phyloP scores from a whole-genome alignment of 2,329 filamentous ascomycete genomes.

The Aschersonia sp. region DNA sequence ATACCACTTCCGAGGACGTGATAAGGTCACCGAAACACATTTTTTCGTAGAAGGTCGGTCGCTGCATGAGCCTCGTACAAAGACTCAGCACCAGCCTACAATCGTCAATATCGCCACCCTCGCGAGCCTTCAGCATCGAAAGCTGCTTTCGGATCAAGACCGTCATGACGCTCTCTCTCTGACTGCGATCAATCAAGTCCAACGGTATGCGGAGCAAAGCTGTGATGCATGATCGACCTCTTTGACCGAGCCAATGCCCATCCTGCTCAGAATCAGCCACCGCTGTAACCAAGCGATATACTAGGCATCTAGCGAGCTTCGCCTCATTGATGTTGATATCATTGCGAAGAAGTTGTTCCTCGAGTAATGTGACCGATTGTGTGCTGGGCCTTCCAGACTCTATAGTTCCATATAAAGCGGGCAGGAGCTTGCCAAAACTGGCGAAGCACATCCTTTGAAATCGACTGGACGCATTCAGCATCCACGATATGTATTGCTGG shows the following conservation, averaged over 20 bases:
- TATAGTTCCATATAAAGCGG: slow-evolving; percentile 11
- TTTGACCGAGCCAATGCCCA: slow-evolving; percentile 16
- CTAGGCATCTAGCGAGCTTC: slow-evolving; percentile 15
- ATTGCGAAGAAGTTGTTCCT: slow-evolving; percentile 18
- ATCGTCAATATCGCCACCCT: slow-evolving; percentile 11
- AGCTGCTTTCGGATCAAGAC: slow-evolving; percentile 14
- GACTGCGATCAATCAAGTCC: slow-evolving; percentile 24
- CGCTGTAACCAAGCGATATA: slow-evolving; percentile 16
- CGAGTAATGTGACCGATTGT: slow-evolving; percentile 10
- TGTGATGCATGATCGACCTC: slow-evolving; percentile 15
- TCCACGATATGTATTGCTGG: slow-evolving; percentile 20
- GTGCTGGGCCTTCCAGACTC: slow-evolving; percentile 7
- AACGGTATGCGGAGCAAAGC: slow-evolving; percentile 19
- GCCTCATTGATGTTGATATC: slow-evolving; percentile 22
- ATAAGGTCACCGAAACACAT: slow-evolving; percentile 25
- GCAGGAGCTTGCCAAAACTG: slow-evolving; percentile 11
- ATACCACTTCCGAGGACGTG: slow-evolving; percentile 18
- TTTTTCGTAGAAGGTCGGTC: slow-evolving; percentile 34
- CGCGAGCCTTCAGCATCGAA: slow-evolving; percentile 11
- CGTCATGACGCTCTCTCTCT: slow-evolving; percentile 28
- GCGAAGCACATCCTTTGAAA: slow-evolving; percentile 14
- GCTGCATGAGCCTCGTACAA: slow-evolving; percentile 32
- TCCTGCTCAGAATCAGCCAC: slow-evolving; percentile 15
- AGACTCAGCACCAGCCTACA: slow-evolving; percentile 28
- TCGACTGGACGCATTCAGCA: slow-evolving; percentile 16